These are phyloP conservation scores for Coffea humblotiana DNA, from an alignment of 305 asterid species.

Conservation along the genomic window DNA sequence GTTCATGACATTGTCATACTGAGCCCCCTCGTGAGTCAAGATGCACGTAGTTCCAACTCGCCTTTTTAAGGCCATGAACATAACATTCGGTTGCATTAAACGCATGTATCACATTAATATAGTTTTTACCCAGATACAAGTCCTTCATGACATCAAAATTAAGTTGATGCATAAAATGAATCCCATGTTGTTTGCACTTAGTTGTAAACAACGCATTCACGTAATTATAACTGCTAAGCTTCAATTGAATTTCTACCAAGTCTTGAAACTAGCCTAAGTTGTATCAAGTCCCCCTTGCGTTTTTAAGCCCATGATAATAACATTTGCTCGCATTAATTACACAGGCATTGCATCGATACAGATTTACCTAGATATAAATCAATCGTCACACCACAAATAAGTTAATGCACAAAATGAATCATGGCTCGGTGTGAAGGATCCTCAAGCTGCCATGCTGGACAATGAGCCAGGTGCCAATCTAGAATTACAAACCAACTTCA, in stretches of 20 bases:
- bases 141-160: background rate
- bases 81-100: background rate
- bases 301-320: background rate
- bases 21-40: background rate
- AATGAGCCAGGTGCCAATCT: background rate
- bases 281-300: background rate
- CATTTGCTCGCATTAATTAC: background rate
- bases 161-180: background rate
- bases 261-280: background rate
- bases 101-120: background rate
- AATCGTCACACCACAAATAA: background rate
- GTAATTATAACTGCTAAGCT: background rate
- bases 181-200: background rate
- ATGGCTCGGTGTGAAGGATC: background rate
- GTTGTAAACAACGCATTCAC: background rate
- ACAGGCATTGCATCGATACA: background rate
- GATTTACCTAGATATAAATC: background rate
- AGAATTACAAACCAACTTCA: background rate
- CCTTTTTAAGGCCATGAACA: background rate
- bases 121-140: background rate
- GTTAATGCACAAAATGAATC: background rate
- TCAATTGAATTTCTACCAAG: background rate
- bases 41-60: background rate
- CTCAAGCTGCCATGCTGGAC: background rate
- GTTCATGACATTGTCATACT: background rate